Conservation (phyloP, 768 basidiomycete genomes). For the Podaxis carcinomalis region DNA sequence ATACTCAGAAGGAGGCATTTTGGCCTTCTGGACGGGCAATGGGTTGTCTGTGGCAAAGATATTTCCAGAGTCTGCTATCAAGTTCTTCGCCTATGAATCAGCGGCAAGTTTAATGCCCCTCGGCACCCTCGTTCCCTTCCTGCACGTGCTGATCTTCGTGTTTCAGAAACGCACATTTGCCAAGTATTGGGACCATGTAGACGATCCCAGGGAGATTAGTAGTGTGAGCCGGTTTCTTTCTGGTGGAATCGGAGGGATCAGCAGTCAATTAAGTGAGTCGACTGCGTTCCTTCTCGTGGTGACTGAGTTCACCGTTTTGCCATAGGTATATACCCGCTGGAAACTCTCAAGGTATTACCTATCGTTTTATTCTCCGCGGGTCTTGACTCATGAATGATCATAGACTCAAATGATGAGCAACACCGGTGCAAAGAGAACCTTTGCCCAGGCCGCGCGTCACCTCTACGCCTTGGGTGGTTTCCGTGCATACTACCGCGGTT, state of each 20-base stretch:
- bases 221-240: conserved; percentile 91
- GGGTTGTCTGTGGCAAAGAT: conserved; percentile 93
- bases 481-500: conserved; percentile 85
- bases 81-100: conserved; percentile 94
- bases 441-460: conserved; percentile 56
- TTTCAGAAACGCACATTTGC: conserved; percentile 91
- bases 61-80: conserved; percentile 97
- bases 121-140: conserved; percentile 5
- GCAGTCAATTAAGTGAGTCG: conserved; percentile 80
- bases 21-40: conserved; percentile 98
- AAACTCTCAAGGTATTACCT: conserved; percentile 78
- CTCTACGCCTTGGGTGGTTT: conserved; percentile 79
- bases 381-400: conserved; percentile 5
- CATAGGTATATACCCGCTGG: conserved; percentile 91
- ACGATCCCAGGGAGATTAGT: conserved; percentile 85
- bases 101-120: conserved; percentile 52
- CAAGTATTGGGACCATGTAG: conserved; percentile 84
- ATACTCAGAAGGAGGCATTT: conserved; percentile 84
- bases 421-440: conserved; percentile 51
- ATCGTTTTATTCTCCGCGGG: conserved; percentile 9
- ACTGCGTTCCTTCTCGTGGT: conserved; percentile 9
- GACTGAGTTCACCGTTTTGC: conserved; percentile 16
- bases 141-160: conserved; percentile 11
- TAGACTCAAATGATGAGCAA: conserved; percentile 97
- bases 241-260: conserved; percentile 94